Percentiles rank a stretch among this genome's conserved stretches.
Conservation (phyloP, 345 rosid genomes). For the Geranium rotundifolium region DNA sequence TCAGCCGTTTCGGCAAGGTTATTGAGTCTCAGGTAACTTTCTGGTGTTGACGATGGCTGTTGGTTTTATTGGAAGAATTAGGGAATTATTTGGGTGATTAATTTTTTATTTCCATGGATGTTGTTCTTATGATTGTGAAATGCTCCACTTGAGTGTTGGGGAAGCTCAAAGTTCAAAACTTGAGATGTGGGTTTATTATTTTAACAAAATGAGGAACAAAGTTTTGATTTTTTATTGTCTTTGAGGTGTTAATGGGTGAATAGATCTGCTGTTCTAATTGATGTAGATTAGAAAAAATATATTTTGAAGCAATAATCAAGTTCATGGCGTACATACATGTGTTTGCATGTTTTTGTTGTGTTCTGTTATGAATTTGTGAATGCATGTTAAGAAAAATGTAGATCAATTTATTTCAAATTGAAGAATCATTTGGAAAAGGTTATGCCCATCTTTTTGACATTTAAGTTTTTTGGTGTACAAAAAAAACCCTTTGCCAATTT, state of each 20-base stretch:
- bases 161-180: background rate
- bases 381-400: background rate
- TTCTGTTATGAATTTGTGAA: background rate
- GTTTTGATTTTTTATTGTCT: no score
- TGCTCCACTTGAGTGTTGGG: background rate
- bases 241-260: background rate
- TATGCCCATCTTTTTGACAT: background rate
- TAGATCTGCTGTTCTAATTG: no score
- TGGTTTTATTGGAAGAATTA: background rate
- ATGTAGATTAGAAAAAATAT: no score
- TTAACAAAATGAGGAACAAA: no score
- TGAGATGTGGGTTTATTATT: background rate
- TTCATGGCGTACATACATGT: background rate
- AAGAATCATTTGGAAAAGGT: background rate
- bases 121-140: background rate
- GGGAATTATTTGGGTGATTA: background rate
- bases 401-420: background rate
- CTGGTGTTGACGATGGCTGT: background rate
- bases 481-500: background rate
- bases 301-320: background rate
- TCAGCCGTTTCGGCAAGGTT: slow-evolving; percentile 77
- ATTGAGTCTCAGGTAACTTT: slow-evolving; percentile 65
- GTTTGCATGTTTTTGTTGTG: no score
- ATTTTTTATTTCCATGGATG: background rate
- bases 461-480: background rate